Conservation (phyloP, 371 early-diverging fungal species). For the Rhizomucor miehei region DNA sequence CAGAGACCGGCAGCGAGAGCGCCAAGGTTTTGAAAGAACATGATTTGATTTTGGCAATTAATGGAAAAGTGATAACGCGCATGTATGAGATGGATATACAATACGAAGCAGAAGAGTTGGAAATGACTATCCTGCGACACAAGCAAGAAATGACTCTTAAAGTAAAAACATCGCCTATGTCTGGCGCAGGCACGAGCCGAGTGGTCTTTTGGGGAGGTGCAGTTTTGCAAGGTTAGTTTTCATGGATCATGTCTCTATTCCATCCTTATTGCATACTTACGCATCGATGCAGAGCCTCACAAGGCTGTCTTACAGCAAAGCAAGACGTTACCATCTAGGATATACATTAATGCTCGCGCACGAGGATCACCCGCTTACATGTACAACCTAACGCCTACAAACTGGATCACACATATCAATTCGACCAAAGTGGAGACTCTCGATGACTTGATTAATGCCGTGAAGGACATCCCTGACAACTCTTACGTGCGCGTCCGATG, state of each 20-base stretch:
- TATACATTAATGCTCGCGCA: slow-evolving; percentile 71
- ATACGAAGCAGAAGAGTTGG: slow-evolving; percentile 53
- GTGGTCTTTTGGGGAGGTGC: slow-evolving; percentile 78
- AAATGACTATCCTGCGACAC: slow-evolving; percentile 61
- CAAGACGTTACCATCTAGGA: slow-evolving; percentile 65
- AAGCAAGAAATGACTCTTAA: slow-evolving; percentile 65
- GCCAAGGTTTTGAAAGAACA: slow-evolving; percentile 66
- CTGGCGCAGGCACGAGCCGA: slow-evolving; percentile 66
- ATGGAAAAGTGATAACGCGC: slow-evolving; percentile 67
- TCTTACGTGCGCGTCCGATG: slow-evolving; percentile 83
- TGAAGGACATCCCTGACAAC: slow-evolving; percentile 64
- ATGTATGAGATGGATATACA: slow-evolving; percentile 71
- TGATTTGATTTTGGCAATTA: slow-evolving; percentile 72
- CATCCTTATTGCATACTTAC: slow-evolving; percentile 1
- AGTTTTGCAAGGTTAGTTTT: slow-evolving; percentile 49
- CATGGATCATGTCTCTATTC: not conserved
- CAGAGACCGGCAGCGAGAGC: slow-evolving; percentile 67
- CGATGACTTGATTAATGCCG: slow-evolving; percentile 62
- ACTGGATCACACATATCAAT: slow-evolving; percentile 78
- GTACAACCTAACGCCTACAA: slow-evolving; percentile 81
- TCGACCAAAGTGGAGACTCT: slow-evolving; percentile 57
- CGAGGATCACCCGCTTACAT: slow-evolving; percentile 81
- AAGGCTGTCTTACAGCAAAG: slow-evolving; percentile 80
- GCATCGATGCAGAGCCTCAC: slow-evolving; percentile 63
- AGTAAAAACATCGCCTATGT: slow-evolving; percentile 59